A percentile compares a stretch with the other conserved stretches of the same genome.
Evolutionary conservation across 768 basidiomycete genomes (phyloP).

Genomic region (Pisolithus albus): DNA sequence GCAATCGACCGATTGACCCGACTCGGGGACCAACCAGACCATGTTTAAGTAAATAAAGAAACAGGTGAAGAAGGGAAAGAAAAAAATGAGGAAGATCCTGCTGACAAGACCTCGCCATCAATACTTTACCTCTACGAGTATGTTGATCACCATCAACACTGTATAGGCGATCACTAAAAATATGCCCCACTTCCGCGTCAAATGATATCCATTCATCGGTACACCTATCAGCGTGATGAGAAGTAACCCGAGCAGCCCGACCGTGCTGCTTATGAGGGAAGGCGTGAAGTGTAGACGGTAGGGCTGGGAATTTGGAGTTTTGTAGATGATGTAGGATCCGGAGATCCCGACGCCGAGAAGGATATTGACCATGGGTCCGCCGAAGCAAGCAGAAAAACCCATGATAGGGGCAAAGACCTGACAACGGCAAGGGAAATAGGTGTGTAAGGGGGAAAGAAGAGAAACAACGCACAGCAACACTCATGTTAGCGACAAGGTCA

Average conservation of each 20-base stretch:
- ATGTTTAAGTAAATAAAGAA: no score
- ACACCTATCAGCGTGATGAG: conserved; percentile 74
- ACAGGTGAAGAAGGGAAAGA: background rate
- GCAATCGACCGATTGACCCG: no score
- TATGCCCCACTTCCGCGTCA: conserved; percentile 77
- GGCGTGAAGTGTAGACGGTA: conserved; percentile 73
- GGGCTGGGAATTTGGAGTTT: conserved; percentile 42
- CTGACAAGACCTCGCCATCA: background rate
- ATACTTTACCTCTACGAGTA: conserved; percentile 64
- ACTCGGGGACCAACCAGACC: no score
- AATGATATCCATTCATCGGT: conserved; percentile 74
- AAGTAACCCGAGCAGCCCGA: conserved; percentile 76
- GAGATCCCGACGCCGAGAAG: conserved; percentile 88
- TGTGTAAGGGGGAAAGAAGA: background rate
- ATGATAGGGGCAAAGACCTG: conserved; percentile 85
- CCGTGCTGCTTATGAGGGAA: conserved; percentile 76
- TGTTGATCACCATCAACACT: conserved; percentile 69
- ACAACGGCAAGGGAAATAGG: background rate
- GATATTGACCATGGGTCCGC: conserved; percentile 89
- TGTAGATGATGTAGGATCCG: conserved; percentile 75
- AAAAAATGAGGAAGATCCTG: background rate
- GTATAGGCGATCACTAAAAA: conserved; percentile 70
- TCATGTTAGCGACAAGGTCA: conserved; percentile 95
- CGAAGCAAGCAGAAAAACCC: conserved; percentile 95
- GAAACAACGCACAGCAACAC: conserved; percentile 63